Base-by-base conservation (phyloP, 352 stramenopile species). In the Peronospora destructor region DNA sequence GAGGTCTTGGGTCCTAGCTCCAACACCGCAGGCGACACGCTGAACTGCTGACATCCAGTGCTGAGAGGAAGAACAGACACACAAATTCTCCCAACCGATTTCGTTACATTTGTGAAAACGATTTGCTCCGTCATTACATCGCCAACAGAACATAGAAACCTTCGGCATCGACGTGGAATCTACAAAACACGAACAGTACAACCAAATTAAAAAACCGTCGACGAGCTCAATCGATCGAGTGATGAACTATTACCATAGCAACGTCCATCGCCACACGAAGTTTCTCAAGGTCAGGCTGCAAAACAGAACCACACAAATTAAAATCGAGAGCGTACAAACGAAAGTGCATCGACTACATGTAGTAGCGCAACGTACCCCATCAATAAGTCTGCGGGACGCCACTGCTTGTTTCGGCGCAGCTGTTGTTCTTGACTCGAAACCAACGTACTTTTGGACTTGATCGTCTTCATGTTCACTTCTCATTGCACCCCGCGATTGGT, bases 41-140 rank as follows among this genome's bases (percentile, higher is more conserved):
- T 77, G 54, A 91, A 94, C 42, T 94, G 83, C 35, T 94, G 82
- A 28, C 83, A 94, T 1, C 83, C 83, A 16, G 68, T 80, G 47
- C 80, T 94, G 3, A 94, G 63, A n/a, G 83, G 83, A 23, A 94
- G 52, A 2, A 91, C 61, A 0, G 80, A 87, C 1, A 86, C 75
- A 45, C 78, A 91, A 32, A 94, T 84, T 42, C 80, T 64, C 1
- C 67, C 77, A 28, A 85, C 53, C 6, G 52, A 63, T 30, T 74
- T 63, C 13, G 63, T 78, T 35, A 70, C 71, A 49, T 91, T 91
- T 9, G 76, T 84, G 29, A 91, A 87, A 23, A 87, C 59, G 21
- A 91, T 79, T 40, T 82, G 59, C 53, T 91, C 76, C 7, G 60
- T 83, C 72, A 89, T 86, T 0, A 67, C 58, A 21, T 91, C 77